A percentile compares a stretch with the other conserved stretches of the same genome.
Evolutionary conservation across 352 stramenopile species (phyloP).

Genomic region (Phytophthora cryptogea): DNA sequence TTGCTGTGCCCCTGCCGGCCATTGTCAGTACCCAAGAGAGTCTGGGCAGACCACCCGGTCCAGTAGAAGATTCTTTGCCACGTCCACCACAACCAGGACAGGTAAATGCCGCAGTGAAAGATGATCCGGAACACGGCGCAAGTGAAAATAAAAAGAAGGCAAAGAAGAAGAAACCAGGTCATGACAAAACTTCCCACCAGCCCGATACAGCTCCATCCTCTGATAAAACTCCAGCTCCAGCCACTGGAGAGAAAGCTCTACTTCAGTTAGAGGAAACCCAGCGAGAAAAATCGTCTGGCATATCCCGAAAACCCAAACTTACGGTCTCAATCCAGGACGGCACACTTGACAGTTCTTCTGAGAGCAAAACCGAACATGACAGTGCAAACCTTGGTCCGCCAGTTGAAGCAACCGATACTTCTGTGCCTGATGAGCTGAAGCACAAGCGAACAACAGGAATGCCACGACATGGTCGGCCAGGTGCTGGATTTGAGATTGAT

Average conservation of each 20-base stretch:
- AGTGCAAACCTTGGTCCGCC: constrained; percentile 12
- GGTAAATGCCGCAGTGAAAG: background rate
- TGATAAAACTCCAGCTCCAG: constrained; percentile 1
- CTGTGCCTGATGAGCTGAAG: constrained; percentile 13
- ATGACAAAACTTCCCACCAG: constrained; percentile 1
- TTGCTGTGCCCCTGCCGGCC: constrained; percentile 3
- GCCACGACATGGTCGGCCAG: constrained; percentile 3
- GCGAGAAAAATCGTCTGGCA: constrained; percentile 5
- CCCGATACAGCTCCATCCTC: background rate
- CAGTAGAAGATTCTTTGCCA: constrained; percentile 14
- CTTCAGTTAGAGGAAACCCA: background rate
- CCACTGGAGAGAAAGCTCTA: background rate
- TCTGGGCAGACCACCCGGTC: constrained; percentile 8
- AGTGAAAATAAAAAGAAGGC: constrained; percentile 29
- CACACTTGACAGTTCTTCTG: background rate
- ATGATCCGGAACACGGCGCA: constrained; percentile 1
- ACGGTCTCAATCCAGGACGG: constrained; percentile 9
- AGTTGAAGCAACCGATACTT: constrained; percentile 18
- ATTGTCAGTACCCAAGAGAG: constrained; percentile 1
- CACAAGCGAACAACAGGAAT: constrained; percentile 2
- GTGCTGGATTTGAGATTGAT: constrained; percentile 17
- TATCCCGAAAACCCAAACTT: constrained; percentile 24
- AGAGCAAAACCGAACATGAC: constrained; percentile 2
- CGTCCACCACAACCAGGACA: background rate
- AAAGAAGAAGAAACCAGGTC: constrained; percentile 26